Evolutionary conservation across 2,329 filamentous ascomycete genomes (phyloP).

Genomic region (Cercospora sp.): DNA sequence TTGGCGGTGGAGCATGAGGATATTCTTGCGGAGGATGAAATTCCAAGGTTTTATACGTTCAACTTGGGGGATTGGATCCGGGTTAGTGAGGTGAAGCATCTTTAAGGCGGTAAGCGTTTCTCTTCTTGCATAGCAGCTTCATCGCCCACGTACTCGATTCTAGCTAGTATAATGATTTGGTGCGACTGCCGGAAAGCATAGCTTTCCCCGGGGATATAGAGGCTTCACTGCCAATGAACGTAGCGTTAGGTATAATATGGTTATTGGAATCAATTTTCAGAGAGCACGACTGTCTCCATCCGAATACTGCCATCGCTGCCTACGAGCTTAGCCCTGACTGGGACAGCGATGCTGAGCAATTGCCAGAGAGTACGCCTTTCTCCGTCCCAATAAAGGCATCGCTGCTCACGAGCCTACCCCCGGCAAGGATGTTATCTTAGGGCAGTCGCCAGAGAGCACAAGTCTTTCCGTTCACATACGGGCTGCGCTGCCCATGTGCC

Average conservation of each 20-base stretch:
- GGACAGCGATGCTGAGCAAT: too few species aligned
- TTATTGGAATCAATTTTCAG: neutral
- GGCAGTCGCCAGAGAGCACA: neutral
- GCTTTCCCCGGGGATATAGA: neutral
- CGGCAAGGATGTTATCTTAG: neutral
- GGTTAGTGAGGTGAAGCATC: neutral
- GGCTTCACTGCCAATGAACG: neutral
- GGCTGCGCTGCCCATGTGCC: neutral
- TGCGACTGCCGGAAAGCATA: neutral
- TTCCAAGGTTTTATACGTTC: neutral
- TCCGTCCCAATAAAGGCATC: neutral
- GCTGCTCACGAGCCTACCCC: neutral
- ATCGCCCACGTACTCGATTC: neutral
- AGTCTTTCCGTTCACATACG: neutral
- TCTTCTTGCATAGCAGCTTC: neutral
- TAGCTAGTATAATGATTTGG: neutral
- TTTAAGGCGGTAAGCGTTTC: neutral
- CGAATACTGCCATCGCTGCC: too few species aligned
- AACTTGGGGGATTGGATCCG: neutral
- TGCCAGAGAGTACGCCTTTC: too few species aligned
- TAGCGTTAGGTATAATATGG: neutral
- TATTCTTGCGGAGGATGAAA: neutral
- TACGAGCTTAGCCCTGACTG: too few species aligned
- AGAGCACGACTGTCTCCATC: too few species aligned
- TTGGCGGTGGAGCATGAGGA: neutral